phyloP scores from a whole-genome alignment of 805 yeast species.

The Hagleromyces aurorensis region DNA sequence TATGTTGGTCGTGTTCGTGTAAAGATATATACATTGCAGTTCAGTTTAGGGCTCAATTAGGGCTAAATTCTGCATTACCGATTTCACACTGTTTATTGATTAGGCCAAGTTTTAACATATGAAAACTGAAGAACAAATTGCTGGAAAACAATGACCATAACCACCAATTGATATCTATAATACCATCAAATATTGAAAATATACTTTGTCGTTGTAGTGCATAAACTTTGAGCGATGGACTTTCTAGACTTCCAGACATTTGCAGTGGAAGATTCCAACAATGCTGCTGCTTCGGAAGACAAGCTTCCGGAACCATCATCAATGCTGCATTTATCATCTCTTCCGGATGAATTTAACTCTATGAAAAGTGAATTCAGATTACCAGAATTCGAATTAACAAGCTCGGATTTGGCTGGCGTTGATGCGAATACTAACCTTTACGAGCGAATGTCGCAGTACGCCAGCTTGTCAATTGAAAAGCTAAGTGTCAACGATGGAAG shows the following conservation, averaged over 20 bases:
- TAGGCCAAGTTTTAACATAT: no score
- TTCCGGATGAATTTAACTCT: slow-evolving; percentile 1
- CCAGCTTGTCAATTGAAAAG: slow-evolving; percentile 10
- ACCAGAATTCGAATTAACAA: slow-evolving; percentile 5
- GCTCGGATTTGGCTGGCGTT: not conserved
- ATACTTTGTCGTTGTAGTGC: no score
- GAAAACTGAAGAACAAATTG: no score
- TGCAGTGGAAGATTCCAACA: slow-evolving; percentile 28
- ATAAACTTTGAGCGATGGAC: slow-evolving; percentile 30
- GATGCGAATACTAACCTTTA: slow-evolving; percentile 10
- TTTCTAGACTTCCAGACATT: slow-evolving; percentile 43
- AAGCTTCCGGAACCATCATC: slow-evolving; percentile 27
- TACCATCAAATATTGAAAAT: no score
- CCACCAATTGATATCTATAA: no score
- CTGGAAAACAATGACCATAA: no score
- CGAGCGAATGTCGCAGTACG: slow-evolving; percentile 18
- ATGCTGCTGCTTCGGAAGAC: slow-evolving; percentile 10
- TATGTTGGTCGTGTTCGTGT: no score
- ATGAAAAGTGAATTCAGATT: slow-evolving; percentile 9
- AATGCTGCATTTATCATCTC: slow-evolving; percentile 18
- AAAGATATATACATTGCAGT: no score
- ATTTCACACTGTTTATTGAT: not conserved
- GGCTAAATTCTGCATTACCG: not conserved
- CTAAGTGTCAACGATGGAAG: slow-evolving; percentile 5
- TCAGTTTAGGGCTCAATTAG: not conserved